Percentiles rank a stretch among this genome's conserved stretches.
These are phyloP conservation scores for Penicillium sclerotigenum DNA, from an alignment of 2,329 filamentous ascomycete genomes.

Conservation along the genomic window DNA sequence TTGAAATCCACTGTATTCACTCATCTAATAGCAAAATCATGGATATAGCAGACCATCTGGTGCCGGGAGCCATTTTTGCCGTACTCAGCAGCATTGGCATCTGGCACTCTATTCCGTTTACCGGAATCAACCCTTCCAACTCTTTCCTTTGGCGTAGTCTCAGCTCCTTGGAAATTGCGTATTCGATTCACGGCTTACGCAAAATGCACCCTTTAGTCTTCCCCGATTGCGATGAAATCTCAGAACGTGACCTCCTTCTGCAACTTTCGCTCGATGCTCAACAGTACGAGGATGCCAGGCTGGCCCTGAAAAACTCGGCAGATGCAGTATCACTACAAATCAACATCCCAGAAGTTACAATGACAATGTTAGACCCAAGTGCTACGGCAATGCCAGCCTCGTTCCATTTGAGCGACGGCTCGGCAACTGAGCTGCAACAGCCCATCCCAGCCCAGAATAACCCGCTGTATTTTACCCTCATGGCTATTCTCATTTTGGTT, in stretches of 20 bases:
- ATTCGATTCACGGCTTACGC: not conserved
- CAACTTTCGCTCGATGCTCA: not conserved
- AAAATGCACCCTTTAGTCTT: not conserved
- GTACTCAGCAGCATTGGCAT: not conserved
- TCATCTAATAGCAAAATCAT: not conserved
- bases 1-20: not conserved
- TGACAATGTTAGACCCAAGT: not conserved
- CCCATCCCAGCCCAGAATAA: too few species aligned
- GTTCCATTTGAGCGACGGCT: not conserved
- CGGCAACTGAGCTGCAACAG: not conserved
- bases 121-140: not conserved
- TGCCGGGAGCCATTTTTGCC: not conserved
- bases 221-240: not conserved
- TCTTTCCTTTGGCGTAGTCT: not conserved
- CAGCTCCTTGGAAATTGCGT: conserved; percentile 1
- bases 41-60: not conserved
- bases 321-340: not conserved
- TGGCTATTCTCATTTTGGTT: not conserved
- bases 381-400: not conserved
- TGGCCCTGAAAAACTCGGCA: not conserved
- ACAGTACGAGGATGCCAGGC: not conserved
- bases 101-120: conserved; percentile 1
- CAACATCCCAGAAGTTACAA: not conserved
- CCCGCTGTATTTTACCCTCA: not conserved
- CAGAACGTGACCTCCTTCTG: not conserved